These are phyloP conservation scores for Camelina sativa DNA, from an alignment of 345 rosid species.

Conservation along the genomic window DNA sequence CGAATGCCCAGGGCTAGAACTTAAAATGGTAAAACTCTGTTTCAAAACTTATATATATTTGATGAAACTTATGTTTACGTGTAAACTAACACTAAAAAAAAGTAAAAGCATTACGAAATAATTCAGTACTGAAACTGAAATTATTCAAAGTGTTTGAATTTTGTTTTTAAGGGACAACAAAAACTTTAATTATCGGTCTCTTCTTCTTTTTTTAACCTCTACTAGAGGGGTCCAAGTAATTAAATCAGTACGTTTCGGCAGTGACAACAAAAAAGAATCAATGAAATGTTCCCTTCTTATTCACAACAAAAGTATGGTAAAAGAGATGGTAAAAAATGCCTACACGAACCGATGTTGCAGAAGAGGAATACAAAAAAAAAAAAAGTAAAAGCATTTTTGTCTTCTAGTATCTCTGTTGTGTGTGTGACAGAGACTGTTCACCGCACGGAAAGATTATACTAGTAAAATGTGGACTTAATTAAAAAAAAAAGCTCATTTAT, in stretches of 20 bases:
- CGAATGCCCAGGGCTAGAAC: no score
- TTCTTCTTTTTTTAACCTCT: not conserved
- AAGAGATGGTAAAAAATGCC: not conserved
- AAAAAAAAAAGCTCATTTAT: not conserved
- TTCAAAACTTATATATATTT: not conserved
- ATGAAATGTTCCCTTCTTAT: not conserved
- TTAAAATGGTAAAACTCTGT: not conserved
- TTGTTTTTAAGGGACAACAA: not conserved
- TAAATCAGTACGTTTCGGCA: not conserved
- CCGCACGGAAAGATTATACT: conserved; percentile 35
- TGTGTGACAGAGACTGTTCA: conserved; percentile 3
- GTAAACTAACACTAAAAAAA: not conserved
- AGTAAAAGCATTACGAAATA: not conserved
- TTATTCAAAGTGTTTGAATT: not conserved
- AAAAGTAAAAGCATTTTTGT: conserved; percentile 25
- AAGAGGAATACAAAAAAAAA: not conserved
- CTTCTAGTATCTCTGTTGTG: conserved; percentile 19
- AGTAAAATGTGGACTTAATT: conserved; percentile 23
- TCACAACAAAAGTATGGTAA: not conserved
- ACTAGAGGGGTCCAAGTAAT: not conserved
- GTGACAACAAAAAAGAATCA: not conserved
- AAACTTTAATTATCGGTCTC: not conserved
- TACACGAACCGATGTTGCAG: conserved; percentile 10
- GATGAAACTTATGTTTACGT: not conserved
- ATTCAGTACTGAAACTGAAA: not conserved